Base-by-base conservation (phyloP, 768 basidiomycete genomes). In the Kwoniella bestiolae region DNA sequence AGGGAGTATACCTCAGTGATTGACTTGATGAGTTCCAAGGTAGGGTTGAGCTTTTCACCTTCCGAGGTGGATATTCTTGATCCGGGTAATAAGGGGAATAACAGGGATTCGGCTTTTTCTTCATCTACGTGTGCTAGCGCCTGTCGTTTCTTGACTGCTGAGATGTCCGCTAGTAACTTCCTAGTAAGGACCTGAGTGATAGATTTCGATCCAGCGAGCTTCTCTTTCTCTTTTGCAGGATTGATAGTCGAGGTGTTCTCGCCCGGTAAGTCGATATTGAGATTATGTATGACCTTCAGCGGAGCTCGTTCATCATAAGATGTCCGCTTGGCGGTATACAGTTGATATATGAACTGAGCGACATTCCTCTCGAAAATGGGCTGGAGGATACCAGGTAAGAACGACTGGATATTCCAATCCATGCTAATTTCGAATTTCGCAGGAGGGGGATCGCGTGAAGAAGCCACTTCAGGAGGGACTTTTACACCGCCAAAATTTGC, bases 401-500 rank as follows among this genome's bases (percentile, higher is more conserved):
- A 97, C 1, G 86, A 84, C 66, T 88, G 85, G 67, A 97, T 91
- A 77, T 98, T 97, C 94, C 94, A 98, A 45, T 82, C 80, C 80
- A 83, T 82, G 56, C 87, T 86, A 86, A 94, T 90, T 26, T 77
- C 72, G 63, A 78, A 78, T 56, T 60, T 44, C 6, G 52, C 12
- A 7, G 70, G 51, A 11, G 72, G 66, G 8, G 67, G 67, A 29
- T 74, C 55, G 8, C 70, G 70, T 52, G 58, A 66, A 5, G 62
- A 34, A 9, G 78, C 79, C 2, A 69, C 56, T 14, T 75, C 75
- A 25, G 94, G 84, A 1, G 79, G 62, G 26, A 89, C 86, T 59
- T 89, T 86, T 60, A 98, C 85, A 1, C 91, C 94, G 18, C 90
- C 92, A 77, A 89, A 87, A 80, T 98, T 99, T 29, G 92, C 91